Evolutionary conservation across 768 basidiomycete genomes (phyloP), one percentile per base, ranked within the genome.

Genomic region (Lactifluus pinguis): DNA sequence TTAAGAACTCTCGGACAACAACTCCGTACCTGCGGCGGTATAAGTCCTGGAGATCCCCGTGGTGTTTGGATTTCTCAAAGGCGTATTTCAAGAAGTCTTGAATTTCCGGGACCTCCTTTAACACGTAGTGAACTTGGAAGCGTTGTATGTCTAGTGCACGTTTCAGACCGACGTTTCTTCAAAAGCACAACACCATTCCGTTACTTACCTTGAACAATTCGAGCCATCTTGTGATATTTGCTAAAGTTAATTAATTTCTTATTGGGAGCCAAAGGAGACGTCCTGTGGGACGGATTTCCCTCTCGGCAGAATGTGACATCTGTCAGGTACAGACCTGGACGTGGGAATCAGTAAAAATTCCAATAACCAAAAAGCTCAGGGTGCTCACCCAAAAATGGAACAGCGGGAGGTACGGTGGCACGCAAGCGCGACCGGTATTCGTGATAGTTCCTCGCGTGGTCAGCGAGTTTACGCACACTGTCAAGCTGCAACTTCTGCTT

Each of bases 291-390:
- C 15, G 91, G 87, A 71, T 98, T 98, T 19, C 95, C 95, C 69
- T 98, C 95, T 44, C 89, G 84, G 70, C 92, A 95, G 73, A 98
- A 98, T 6, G 93, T 98, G 61, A 97, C 80, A 72, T 95, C 93
- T 10, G 93, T 93, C 63, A 95, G 76, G 72, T 93, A 94, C 39
- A 92, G 76, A 52, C 89, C 89, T 90, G 61, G 8, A 56, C 41
- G 67, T 66, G 7, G 5, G 55, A 1, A 54, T 61, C 21, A 59
- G 42, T 60, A 72, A 25, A 25, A 25, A 25, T 25, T 25, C 25
- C 59, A 58, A 48, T 34, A 25, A 41, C 48, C n/a, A 47, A 5
- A 25, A 44, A 42, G 25, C 10, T 21, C 41, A 44, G 10, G 53
- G 55, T 10, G 65, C 77, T 69, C 74, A 83, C 95, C 95, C 51